Evolutionary conservation across 768 basidiomycete genomes (phyloP).

Genomic region (Termitomyces sp.): DNA sequence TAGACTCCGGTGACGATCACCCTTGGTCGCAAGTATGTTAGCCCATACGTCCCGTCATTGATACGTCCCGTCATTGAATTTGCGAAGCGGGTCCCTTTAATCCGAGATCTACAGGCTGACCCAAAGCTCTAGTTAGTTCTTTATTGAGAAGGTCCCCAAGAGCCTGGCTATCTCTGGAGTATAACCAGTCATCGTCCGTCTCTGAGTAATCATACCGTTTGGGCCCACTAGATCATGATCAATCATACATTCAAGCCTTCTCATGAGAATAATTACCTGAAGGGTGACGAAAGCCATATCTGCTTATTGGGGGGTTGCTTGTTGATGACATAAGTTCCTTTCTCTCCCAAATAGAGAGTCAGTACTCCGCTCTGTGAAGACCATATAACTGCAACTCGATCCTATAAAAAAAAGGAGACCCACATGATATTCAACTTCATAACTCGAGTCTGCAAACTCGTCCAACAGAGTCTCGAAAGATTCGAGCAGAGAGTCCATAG

Average conservation of each 20-base stretch:
- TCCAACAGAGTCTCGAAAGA: slow-evolving; percentile 72
- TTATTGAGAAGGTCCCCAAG: slow-evolving; percentile 60
- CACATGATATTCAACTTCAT: slow-evolving; percentile 90
- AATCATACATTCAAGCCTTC: neutral
- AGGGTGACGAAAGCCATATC: slow-evolving; percentile 90
- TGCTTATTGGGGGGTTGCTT: slow-evolving; percentile 98
- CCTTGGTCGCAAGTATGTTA: neutral
- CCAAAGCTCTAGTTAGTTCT: slow-evolving; percentile 48
- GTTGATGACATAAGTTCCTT: slow-evolving; percentile 92
- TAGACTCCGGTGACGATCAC: neutral
- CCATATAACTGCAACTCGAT: neutral
- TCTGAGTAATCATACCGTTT: slow-evolving; percentile 83
- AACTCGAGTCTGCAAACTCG: slow-evolving; percentile 41
- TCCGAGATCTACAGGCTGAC: slow-evolving; percentile 24
- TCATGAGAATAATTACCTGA: slow-evolving; percentile 48
- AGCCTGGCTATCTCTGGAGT: slow-evolving; percentile 58
- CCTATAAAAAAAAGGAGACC: slow-evolving; percentile 16
- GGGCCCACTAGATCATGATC: slow-evolving; percentile 58
- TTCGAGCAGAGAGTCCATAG: slow-evolving; percentile 76
- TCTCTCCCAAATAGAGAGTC: slow-evolving; percentile 67
- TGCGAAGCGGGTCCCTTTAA: slow-evolving; percentile 18
- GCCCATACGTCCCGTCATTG: neutral
- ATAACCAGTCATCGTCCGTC: slow-evolving; percentile 62
- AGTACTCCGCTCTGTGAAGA: slow-evolving; percentile 76
- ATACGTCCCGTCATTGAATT: neutral